phyloP scores from a whole-genome alignment of 2,329 filamentous ascomycete species.

The Phaeophleospora eucalypticola region DNA sequence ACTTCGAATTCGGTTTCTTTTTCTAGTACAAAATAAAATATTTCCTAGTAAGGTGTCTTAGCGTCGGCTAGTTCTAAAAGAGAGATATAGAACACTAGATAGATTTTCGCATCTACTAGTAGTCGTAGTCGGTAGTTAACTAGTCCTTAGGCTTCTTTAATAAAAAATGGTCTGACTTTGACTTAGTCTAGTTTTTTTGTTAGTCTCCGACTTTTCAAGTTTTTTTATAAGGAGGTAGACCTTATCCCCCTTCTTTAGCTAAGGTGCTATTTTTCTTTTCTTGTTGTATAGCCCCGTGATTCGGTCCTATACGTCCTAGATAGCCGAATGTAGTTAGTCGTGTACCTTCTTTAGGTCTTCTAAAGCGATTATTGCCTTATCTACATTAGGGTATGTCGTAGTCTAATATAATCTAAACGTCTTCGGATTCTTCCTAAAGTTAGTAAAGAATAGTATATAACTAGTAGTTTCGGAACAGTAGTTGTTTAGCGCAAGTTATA shows the following conservation, averaged over 20 bases:
- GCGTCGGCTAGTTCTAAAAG: slow-evolving; percentile 3
- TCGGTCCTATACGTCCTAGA: not conserved
- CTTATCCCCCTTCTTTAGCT: slow-evolving; percentile 8
- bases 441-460: slow-evolving; percentile 21
- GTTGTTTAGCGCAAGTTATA: slow-evolving; percentile 26
- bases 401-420: slow-evolving; percentile 1
- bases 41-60: slow-evolving; percentile 1
- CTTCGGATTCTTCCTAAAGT: slow-evolving; percentile 11
- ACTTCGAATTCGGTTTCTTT: slow-evolving; percentile 2
- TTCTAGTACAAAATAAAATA: not conserved
- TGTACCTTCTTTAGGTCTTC: slow-evolving; percentile 1
- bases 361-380: slow-evolving; percentile 1
- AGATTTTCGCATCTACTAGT: slow-evolving; percentile 1
- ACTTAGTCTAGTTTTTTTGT: slow-evolving; percentile 7
- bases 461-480: slow-evolving; percentile 12
- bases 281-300: slow-evolving; percentile 1
- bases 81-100: slow-evolving; percentile 3
- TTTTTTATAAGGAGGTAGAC: slow-evolving; percentile 4
- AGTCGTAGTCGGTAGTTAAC: slow-evolving; percentile 5
- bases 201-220: slow-evolving; percentile 2
- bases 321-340: not conserved
- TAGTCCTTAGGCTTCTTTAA: slow-evolving; percentile 6
- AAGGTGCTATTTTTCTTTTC: slow-evolving; percentile 10
- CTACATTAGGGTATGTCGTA: slow-evolving; percentile 1
- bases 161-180: slow-evolving; percentile 6